phyloP scores from a whole-genome alignment of 768 basidiomycete species.

The Leccinellum luteum region DNA sequence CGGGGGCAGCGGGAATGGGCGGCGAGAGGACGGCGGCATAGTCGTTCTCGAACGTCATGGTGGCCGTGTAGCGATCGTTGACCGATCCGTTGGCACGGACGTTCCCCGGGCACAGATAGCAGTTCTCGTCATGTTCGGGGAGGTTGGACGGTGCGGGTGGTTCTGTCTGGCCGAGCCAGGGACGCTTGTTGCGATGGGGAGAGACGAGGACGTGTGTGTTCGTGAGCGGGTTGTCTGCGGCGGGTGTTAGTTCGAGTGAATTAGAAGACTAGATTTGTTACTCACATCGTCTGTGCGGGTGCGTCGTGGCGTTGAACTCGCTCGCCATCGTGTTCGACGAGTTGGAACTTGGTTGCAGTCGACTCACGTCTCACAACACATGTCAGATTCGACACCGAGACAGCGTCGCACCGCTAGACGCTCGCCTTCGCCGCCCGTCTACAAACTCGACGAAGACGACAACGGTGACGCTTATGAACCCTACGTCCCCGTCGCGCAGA shows the following conservation, averaged over 20 bases:
- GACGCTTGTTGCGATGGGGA: conserved; percentile 86
- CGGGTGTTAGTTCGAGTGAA: background rate
- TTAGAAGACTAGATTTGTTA: too few relatives aligned
- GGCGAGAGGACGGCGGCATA: conserved; percentile 75
- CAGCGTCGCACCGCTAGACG: conserved; percentile 48
- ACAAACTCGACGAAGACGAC: conserved; percentile 61
- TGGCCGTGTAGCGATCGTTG: conserved; percentile 68
- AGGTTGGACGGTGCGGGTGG: conserved; percentile 49
- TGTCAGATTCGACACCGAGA: conserved; percentile 35
- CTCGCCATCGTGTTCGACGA: conserved; percentile 19
- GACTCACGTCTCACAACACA: conserved; percentile 9
- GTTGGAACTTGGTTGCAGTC: background rate
- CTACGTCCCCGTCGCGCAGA: conserved; percentile 84
- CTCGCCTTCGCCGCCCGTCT: conserved; percentile 56
- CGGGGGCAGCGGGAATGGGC: conserved; percentile 53
- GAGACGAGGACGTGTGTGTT: conserved; percentile 79
- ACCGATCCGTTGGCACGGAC: conserved; percentile 62
- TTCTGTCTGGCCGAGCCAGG: conserved; percentile 89
- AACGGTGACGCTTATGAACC: conserved; percentile 69
- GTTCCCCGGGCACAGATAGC: conserved; percentile 91
- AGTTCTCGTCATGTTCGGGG: conserved; percentile 65
- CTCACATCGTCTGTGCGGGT: conserved; percentile 73
- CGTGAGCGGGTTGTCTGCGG: conserved; percentile 75
- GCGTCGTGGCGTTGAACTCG: conserved; percentile 55
- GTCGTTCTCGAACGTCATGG: conserved; percentile 77